Conservation (phyloP, 495 filamentous ascomycete genomes). For the Neurospora discreta region DNA sequence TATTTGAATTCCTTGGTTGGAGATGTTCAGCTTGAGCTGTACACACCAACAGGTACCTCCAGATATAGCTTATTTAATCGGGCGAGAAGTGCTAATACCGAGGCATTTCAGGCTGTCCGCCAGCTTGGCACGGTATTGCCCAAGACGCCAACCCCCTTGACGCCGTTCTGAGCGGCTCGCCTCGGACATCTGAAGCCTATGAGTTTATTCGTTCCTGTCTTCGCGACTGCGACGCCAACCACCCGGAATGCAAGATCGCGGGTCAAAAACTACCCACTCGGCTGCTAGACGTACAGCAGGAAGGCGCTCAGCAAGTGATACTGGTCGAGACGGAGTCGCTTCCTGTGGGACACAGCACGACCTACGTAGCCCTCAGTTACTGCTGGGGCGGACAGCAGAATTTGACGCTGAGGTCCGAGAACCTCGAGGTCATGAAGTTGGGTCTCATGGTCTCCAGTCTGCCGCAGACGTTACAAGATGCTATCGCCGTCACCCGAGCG, state of each 20-base stretch:
- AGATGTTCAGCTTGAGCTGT: neutral
- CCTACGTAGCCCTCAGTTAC: neutral
- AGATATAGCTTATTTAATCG: neutral
- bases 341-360: neutral
- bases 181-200: neutral
- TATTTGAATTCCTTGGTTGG: too few species aligned
- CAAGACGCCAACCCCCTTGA: neutral
- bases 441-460: neutral
- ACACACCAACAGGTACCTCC: neutral
- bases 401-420: neutral
- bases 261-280: neutral
- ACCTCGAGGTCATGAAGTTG: neutral
- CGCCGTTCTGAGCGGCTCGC: neutral
- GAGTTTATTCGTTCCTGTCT: slow-evolving; percentile 2
- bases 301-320: neutral
- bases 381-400: neutral
- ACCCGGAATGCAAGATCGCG: neutral
- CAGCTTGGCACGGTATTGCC: neutral
- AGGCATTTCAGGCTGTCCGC: neutral
- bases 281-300: neutral
- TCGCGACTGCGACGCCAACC: neutral
- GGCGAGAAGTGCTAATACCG: neutral
- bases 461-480: slow-evolving; percentile 1
- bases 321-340: neutral
- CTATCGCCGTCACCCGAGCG: neutral